Percentiles rank a stretch among this genome's conserved stretches.
Evolutionary conservation across 2,329 filamentous ascomycete species (phyloP).

Genomic region (Myriosclerotinia duriaeana): DNA sequence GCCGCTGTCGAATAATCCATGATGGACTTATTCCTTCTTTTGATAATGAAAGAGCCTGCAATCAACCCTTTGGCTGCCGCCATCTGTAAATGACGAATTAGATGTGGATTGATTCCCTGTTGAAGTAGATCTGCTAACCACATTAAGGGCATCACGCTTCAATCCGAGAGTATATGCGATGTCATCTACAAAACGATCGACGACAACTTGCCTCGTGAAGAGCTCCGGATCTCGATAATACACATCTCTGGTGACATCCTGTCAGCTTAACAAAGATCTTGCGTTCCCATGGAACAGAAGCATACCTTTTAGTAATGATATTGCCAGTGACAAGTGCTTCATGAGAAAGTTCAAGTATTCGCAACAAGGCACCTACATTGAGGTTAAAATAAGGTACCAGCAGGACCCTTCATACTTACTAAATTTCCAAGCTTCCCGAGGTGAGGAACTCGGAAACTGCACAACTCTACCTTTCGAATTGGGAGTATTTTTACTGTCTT

Average conservation of each 20-base stretch:
- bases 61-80: slow-evolving; percentile 73
- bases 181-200: slow-evolving; percentile 73
- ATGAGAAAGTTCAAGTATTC: slow-evolving; percentile 59
- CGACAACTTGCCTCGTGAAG: slow-evolving; percentile 66
- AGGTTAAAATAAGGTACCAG: slow-evolving; percentile 24
- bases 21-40: slow-evolving; percentile 47
- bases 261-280: background rate
- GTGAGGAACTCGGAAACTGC: slow-evolving; percentile 51
- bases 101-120: background rate
- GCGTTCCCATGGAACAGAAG: background rate
- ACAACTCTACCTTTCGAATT: slow-evolving; percentile 24
- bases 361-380: slow-evolving; percentile 53
- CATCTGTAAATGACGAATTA: slow-evolving; percentile 48
- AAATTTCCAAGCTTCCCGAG: slow-evolving; percentile 53
- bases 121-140: slow-evolving; percentile 52
- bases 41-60: slow-evolving; percentile 56
- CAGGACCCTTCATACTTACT: slow-evolving; percentile 43
- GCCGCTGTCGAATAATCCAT: slow-evolving; percentile 43
- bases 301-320: slow-evolving; percentile 62
- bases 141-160: slow-evolving; percentile 64
- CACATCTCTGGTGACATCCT: slow-evolving; percentile 59
- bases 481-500: background rate
- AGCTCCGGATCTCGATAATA: slow-evolving; percentile 75
- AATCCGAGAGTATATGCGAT: slow-evolving; percentile 68
- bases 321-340: slow-evolving; percentile 56